phyloP scores from a whole-genome alignment of 768 basidiomycete species.

The Tephrocybe sp. region DNA sequence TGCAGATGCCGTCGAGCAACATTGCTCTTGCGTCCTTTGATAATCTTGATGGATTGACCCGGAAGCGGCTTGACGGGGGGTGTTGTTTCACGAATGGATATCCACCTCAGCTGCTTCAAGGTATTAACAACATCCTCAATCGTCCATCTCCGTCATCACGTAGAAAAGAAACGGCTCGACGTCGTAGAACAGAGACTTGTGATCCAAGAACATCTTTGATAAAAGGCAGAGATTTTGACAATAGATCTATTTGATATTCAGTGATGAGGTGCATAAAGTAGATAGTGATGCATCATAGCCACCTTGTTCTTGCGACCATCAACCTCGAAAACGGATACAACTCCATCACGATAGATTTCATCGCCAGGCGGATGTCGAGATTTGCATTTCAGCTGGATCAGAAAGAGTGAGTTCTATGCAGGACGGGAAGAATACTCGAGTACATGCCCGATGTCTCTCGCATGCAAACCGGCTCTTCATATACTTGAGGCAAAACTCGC shows the following conservation, averaged over 20 bases:
- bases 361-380: constrained; percentile 94
- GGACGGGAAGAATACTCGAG: background rate
- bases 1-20: constrained; percentile 63
- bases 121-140: constrained; percentile 85
- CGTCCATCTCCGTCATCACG: constrained; percentile 91
- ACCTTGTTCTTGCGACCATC: constrained; percentile 98
- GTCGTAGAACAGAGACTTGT: constrained; percentile 98
- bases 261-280: constrained; percentile 4
- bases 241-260: constrained; percentile 66
- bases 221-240: constrained; percentile 97
- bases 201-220: constrained; percentile 98
- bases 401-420: background rate
- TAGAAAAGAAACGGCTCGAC: constrained; percentile 99
- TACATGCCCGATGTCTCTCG: constrained; percentile 79
- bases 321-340: constrained; percentile 92
- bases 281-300: background rate
- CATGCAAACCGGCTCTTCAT: constrained; percentile 93
- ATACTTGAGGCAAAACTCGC: constrained; percentile 97
- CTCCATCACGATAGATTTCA: constrained; percentile 92
- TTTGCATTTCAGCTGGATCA: constrained; percentile 86
- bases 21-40: constrained; percentile 59
- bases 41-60: constrained; percentile 74
- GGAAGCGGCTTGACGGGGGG: constrained; percentile 63
- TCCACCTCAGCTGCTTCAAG: constrained; percentile 72
- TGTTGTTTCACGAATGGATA: constrained; percentile 50